These are phyloP conservation scores for Aspergillus unguis DNA, from an alignment of 2,329 filamentous ascomycete species.

Conservation along the genomic window DNA sequence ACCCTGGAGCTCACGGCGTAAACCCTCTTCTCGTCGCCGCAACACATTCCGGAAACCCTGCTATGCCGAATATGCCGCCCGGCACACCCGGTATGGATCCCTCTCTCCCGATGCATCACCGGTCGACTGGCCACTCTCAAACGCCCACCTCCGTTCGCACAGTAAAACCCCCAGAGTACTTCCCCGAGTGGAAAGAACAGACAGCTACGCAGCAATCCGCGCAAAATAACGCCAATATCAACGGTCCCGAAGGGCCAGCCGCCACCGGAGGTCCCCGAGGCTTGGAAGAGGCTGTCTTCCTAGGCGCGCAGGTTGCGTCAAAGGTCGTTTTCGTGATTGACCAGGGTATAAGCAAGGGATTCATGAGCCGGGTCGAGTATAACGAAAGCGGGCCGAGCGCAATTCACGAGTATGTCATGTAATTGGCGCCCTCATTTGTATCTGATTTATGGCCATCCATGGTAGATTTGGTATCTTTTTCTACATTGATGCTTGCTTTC, in stretches of 20 bases:
- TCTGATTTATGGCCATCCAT: background rate
- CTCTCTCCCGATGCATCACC: conserved; percentile 42
- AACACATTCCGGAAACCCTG: conserved; percentile 53
- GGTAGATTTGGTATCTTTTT: background rate
- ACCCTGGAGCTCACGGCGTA: conserved; percentile 60
- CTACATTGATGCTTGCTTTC: conserved; percentile 8
- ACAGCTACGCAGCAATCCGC: conserved; percentile 37
- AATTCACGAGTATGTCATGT: conserved; percentile 56
- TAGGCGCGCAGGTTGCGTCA: conserved; percentile 82
- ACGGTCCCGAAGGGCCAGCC: conserved; percentile 22
- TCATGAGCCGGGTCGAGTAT: conserved; percentile 65
- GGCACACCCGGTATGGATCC: conserved; percentile 38
- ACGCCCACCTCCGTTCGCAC: conserved; percentile 83
- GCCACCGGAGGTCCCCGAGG: conserved; percentile 39
- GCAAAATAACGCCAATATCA: conserved; percentile 42
- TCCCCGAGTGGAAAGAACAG: conserved; percentile 84
- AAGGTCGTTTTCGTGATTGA: conserved; percentile 70
- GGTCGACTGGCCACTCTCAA: conserved; percentile 63
- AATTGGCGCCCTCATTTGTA: conserved; percentile 5
- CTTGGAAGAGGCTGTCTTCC: conserved; percentile 77
- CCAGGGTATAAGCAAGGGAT: conserved; percentile 64
- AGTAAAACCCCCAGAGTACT: conserved; percentile 75
- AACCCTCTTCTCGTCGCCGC: conserved; percentile 92
- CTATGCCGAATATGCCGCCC: conserved; percentile 31
- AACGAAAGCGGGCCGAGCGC: conserved; percentile 64